A percentile compares a stretch with the other conserved stretches of the same genome.
These are phyloP conservation scores for Plenodomus biglobosus DNA, from an alignment of 2,329 filamentous ascomycete species.

Conservation along the genomic window DNA sequence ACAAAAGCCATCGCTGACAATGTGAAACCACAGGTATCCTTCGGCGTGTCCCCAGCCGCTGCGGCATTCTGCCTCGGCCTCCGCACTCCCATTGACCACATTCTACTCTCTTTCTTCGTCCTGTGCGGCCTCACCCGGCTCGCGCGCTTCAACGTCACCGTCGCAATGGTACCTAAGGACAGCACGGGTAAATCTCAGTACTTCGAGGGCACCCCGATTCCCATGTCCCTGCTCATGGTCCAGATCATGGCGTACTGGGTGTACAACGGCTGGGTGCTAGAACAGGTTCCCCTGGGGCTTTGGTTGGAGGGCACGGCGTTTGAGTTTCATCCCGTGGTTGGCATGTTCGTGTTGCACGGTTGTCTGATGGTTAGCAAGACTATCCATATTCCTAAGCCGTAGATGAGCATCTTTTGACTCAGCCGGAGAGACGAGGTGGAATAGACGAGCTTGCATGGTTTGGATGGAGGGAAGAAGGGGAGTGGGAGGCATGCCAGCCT, in stretches of 20 bases:
- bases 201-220: constrained; percentile 96
- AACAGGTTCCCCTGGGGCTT: constrained; percentile 75
- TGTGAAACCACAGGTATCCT: constrained; percentile 70
- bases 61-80: constrained; percentile 87
- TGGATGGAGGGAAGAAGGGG: not conserved
- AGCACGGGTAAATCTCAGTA: constrained; percentile 87
- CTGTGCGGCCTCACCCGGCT: constrained; percentile 91
- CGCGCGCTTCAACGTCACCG: constrained; percentile 97
- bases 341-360: constrained; percentile 83
- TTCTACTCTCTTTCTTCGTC: constrained; percentile 84
- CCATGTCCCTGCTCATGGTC: constrained; percentile 80
- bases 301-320: constrained; percentile 66
- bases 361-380: constrained; percentile 95
- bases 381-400: constrained; percentile 89
- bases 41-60: constrained; percentile 85
- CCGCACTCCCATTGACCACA: constrained; percentile 79
- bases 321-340: constrained; percentile 81
- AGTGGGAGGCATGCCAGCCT: not conserved
- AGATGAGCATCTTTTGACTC: constrained; percentile 4
- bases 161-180: constrained; percentile 86
- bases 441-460: not conserved
- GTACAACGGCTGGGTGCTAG: constrained; percentile 74
- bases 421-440: not conserved
- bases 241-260: constrained; percentile 89
- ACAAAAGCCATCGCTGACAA: too few species aligned